Evolutionary conservation across 1,284 basidiomycete species (phyloP).

Genomic region (Thelephora terrestris): DNA sequence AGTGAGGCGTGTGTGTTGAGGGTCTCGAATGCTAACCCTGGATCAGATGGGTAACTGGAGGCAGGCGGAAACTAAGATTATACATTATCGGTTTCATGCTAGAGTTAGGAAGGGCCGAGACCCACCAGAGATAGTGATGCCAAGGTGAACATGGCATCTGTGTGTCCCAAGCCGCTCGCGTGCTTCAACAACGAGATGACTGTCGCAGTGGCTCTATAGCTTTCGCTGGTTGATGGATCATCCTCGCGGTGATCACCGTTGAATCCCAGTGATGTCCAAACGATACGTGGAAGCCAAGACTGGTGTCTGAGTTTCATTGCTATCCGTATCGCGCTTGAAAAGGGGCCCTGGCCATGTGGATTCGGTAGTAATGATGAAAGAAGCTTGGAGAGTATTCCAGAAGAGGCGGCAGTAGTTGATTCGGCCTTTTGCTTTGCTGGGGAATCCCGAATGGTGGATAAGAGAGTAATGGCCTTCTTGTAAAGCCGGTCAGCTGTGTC

Average conservation of each 20-base stretch:
- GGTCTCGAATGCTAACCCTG: conserved; percentile 48
- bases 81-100: conserved; percentile 3
- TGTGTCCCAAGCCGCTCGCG: conserved; percentile 70
- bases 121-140: conserved; percentile 66
- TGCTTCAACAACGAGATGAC: conserved; percentile 69
- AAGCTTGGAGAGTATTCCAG: conserved; percentile 38
- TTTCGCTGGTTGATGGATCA: conserved; percentile 51
- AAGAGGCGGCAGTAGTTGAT: conserved; percentile 28
- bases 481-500: conserved; percentile 55
- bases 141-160: conserved; percentile 64
- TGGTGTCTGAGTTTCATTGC: conserved; percentile 49
- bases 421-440: conserved; percentile 46
- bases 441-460: conserved; percentile 49
- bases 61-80: conserved; percentile 59
- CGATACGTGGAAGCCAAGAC: conserved; percentile 32
- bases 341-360: conserved; percentile 60
- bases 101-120: conserved; percentile 9
- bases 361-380: conserved; percentile 55
- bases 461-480: conserved; percentile 55
- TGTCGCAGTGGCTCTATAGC: conserved; percentile 58
- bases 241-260: conserved; percentile 16
- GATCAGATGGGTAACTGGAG: conserved; percentile 48
- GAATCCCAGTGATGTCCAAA: conserved; percentile 18
- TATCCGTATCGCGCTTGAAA: conserved; percentile 58
- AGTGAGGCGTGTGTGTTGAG: conserved; percentile 50